These are phyloP conservation scores for Yarrowia bubula DNA, from an alignment of 805 yeast genomes.

Conservation along the genomic window DNA sequence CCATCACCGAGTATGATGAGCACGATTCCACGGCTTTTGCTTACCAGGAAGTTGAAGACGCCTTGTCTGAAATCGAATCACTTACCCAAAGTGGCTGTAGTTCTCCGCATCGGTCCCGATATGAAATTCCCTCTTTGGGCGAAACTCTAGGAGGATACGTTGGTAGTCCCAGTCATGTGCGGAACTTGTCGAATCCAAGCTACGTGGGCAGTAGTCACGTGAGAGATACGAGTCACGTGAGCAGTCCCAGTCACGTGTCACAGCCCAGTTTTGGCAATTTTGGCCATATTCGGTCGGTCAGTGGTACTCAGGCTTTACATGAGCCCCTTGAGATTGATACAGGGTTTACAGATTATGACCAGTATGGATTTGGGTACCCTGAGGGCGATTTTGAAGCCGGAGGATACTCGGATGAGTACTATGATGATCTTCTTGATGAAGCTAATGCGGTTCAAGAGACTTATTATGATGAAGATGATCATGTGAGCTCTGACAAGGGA, in stretches of 20 bases:
- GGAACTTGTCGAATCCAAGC: background rate
- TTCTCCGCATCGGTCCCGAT: background rate
- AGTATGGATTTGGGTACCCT: background rate
- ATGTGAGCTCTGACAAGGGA: background rate
- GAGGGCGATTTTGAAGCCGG: background rate
- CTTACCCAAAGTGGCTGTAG: background rate
- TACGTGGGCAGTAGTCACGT: background rate
- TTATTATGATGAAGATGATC: constrained; percentile 18
- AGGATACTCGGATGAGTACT: background rate
- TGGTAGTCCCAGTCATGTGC: background rate
- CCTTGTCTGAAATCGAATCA: background rate
- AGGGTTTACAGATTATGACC: background rate
- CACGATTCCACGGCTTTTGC: constrained; percentile 16
- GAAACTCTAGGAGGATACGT: background rate
- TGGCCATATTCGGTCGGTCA: background rate
- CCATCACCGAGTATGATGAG: background rate
- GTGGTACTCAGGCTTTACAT: background rate
- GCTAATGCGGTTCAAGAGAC: constrained; percentile 6
- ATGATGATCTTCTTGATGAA: constrained; percentile 12
- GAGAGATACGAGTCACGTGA: background rate
- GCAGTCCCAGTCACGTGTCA: background rate
- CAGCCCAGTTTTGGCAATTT: background rate
- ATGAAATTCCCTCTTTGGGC: background rate
- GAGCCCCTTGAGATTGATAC: constrained; percentile 9
- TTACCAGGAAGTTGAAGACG: constrained; percentile 20